Percentiles rank a stretch among this genome's conserved stretches.
These are phyloP conservation scores for Phyllosticta ampelicida DNA, from an alignment of 2,329 filamentous ascomycete genomes.

Conservation along the genomic window DNA sequence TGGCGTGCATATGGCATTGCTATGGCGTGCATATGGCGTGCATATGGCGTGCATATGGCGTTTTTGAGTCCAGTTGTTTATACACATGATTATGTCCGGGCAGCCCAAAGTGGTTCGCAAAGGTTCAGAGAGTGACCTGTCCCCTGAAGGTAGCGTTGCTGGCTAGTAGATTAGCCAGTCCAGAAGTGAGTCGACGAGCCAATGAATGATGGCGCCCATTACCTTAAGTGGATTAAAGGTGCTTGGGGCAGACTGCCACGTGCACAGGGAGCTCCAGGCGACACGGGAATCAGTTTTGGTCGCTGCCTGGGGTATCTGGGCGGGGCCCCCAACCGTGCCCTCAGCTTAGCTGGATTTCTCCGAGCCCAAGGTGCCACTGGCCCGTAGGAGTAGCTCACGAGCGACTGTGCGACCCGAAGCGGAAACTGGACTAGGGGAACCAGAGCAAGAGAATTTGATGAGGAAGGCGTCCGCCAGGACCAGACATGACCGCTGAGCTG, in stretches of 20 bases:
- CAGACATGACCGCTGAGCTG: background rate
- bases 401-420: background rate
- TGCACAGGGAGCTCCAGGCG: background rate
- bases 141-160: background rate
- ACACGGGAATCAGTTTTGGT: background rate
- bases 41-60: background rate
- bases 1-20: background rate
- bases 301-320: background rate
- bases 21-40: background rate
- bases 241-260: background rate
- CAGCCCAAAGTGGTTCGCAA: background rate
- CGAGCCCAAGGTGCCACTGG: background rate
- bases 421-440: background rate
- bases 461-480: background rate
- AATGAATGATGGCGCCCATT: background rate
- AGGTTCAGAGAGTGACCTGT: background rate
- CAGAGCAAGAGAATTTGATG: background rate
- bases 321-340: background rate
- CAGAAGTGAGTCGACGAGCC: background rate
- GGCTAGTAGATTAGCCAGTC: background rate
- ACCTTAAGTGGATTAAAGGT: background rate
- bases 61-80: background rate
- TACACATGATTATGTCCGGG: background rate
- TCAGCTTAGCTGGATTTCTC: background rate
- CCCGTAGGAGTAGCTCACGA: background rate